These are phyloP conservation scores for Pyrrhoderma noxium DNA, from an alignment of 1,284 basidiomycete species.

Conservation along the genomic window DNA sequence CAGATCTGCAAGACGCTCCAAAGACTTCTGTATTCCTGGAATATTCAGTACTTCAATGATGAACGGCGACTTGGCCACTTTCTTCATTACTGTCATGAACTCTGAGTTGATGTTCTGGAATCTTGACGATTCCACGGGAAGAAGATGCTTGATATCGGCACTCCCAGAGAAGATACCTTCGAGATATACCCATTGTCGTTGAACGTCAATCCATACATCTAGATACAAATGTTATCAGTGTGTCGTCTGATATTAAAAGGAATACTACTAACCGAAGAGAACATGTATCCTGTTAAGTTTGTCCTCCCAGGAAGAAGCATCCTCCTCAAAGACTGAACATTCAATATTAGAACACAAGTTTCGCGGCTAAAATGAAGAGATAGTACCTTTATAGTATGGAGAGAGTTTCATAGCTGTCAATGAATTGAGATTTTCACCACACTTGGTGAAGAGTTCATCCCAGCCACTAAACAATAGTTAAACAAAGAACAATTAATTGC, in stretches of 20 bases:
- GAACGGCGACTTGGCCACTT: constrained; percentile 98
- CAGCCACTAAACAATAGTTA: constrained; percentile 56
- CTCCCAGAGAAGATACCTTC: constrained; percentile 99
- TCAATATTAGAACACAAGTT: constrained; percentile 9
- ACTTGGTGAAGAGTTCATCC: constrained; percentile 97
- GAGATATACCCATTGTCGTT: constrained; percentile 99
- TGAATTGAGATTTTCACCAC: constrained; percentile 94
- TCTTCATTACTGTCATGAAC: constrained; percentile 98
- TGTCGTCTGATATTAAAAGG: constrained; percentile 12
- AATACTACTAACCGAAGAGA: constrained; percentile 67
- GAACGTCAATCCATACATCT: constrained; percentile 99
- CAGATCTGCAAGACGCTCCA: constrained; percentile 94
- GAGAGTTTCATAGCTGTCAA: constrained; percentile 95
- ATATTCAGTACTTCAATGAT: constrained; percentile 97
- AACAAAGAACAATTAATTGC: neutral
- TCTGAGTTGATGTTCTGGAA: constrained; percentile 99
- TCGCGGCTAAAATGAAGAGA: neutral
- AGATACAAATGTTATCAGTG: constrained; percentile 1
- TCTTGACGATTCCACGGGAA: constrained; percentile 93
- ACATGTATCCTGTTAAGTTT: constrained; percentile 93
- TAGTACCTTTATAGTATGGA: constrained; percentile 87
- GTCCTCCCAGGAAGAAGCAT: constrained; percentile 90
- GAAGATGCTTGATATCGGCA: constrained; percentile 95
- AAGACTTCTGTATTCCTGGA: constrained; percentile 89
- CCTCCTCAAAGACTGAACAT: constrained; percentile 81